These are phyloP conservation scores for Epichloe hybrida DNA, from an alignment of 2,329 filamentous ascomycete genomes.

Conservation along the genomic window DNA sequence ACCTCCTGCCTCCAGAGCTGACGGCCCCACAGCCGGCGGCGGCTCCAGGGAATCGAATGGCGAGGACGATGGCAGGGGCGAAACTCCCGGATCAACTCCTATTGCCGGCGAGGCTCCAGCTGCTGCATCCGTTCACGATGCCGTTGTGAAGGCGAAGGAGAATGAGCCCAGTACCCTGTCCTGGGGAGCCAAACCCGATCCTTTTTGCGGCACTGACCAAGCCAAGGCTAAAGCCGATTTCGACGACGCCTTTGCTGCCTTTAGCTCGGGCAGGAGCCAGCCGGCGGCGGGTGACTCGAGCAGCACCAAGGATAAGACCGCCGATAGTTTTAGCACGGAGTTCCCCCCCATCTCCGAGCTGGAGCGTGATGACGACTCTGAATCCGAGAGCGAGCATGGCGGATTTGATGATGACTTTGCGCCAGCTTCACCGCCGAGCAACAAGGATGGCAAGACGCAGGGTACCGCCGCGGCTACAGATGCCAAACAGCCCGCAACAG, in stretches of 20 bases:
- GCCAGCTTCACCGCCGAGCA: slow-evolving; percentile 38
- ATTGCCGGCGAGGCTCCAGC: slow-evolving; percentile 14
- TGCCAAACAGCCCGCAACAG: slow-evolving; percentile 1
- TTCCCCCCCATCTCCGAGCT: slow-evolving; percentile 91
- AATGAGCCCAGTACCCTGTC: slow-evolving; percentile 5
- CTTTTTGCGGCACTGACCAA: slow-evolving; percentile 39
- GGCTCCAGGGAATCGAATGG: slow-evolving; percentile 9
- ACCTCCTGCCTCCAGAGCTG: slow-evolving; percentile 47
- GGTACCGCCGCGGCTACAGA: neutral
- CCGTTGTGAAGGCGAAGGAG: slow-evolving; percentile 7
- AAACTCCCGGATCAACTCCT: slow-evolving; percentile 16
- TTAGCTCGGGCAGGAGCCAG: slow-evolving; percentile 38
- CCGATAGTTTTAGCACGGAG: slow-evolving; percentile 53
- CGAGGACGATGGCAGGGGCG: slow-evolving; percentile 11
- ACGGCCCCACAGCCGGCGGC: slow-evolving; percentile 28
- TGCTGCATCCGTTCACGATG: slow-evolving; percentile 7
- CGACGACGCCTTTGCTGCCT: slow-evolving; percentile 72
- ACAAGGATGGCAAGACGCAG: slow-evolving; percentile 18
- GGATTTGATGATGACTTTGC: slow-evolving; percentile 93
- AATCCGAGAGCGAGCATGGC: slow-evolving; percentile 62
- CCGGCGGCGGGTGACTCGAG: slow-evolving; percentile 30
- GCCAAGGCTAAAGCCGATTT: slow-evolving; percentile 66
- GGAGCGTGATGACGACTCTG: slow-evolving; percentile 69
- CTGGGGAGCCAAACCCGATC: slow-evolving; percentile 23
- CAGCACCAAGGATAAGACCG: slow-evolving; percentile 24